A percentile compares a stretch with the other conserved stretches of the same genome.
Evolutionary conservation across 768 basidiomycete species (phyloP).

Genomic region (Lentinus brumalis): DNA sequence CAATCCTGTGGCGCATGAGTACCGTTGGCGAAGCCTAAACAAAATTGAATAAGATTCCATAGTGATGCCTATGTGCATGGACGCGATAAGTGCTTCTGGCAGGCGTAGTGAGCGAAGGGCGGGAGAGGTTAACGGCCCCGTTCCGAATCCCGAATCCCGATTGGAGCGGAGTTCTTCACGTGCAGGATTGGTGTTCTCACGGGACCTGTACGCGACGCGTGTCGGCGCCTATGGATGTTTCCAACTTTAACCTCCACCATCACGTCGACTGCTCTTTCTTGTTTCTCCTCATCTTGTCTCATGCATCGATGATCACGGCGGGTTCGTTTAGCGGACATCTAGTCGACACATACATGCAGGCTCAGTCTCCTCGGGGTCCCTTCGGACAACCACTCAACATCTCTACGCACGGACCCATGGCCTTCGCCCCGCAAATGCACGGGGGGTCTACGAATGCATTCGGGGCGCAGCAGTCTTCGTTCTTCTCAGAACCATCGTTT

Average conservation of each 20-base stretch:
- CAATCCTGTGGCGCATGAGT: too few relatives aligned
- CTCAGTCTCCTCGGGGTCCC: slow-evolving; percentile 18
- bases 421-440: slow-evolving; percentile 63
- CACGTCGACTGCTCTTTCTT: not conserved
- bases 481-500: slow-evolving; percentile 25
- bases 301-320: slow-evolving; percentile 32
- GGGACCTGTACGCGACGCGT: slow-evolving; percentile 13
- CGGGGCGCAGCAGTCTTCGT: slow-evolving; percentile 29
- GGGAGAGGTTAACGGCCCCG: too few relatives aligned
- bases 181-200: slow-evolving; percentile 1
- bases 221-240: not conserved
- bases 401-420: slow-evolving; percentile 55
- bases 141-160: not conserved
- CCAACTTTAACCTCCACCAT: not conserved
- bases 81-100: too few relatives aligned
- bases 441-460: slow-evolving; percentile 39
- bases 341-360: slow-evolving; percentile 44
- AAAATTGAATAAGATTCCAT: too few relatives aligned
- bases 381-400: slow-evolving; percentile 37
- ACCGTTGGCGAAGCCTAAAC: too few relatives aligned
- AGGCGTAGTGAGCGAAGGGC: too few relatives aligned
- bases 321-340: slow-evolving; percentile 62
- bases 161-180: not conserved
- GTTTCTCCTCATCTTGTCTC: not conserved
- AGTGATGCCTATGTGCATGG: too few relatives aligned